Evolutionary conservation across 257 asterid species (phyloP).

Genomic region (Solanum dulcamara): DNA sequence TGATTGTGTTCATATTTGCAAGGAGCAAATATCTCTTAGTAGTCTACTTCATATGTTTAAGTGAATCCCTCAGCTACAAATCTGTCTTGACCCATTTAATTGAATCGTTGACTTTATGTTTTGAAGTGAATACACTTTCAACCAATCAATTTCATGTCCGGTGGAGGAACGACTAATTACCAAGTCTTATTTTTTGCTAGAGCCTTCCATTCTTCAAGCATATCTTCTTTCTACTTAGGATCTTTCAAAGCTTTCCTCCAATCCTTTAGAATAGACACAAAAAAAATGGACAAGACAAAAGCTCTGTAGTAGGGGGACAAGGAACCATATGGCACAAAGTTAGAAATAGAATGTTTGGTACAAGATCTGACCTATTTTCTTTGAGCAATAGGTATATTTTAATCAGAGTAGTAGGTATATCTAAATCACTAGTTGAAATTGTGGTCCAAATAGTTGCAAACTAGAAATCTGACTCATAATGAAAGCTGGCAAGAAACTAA

Average conservation of each 20-base stretch:
- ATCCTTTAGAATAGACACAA: not conserved
- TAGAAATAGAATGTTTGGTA: not conserved
- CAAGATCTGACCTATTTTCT: too few relatives aligned
- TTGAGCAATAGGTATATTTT: not conserved
- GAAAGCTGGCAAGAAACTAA: slow-evolving; percentile 26
- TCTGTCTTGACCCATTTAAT: not conserved
- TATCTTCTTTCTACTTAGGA: not conserved
- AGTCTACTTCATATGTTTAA: not conserved
- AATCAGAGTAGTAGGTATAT: not conserved
- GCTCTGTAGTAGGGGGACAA: not conserved
- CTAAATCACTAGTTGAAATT: not conserved
- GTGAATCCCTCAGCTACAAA: not conserved
- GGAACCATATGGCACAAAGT: not conserved
- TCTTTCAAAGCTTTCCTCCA: not conserved
- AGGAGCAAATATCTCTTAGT: not conserved
- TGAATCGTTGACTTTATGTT: not conserved
- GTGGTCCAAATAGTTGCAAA: slow-evolving; percentile 40
- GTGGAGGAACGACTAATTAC: not conserved
- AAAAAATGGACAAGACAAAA: not conserved
- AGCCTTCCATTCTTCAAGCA: not conserved
- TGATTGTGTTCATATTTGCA: not conserved
- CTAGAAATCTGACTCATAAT: slow-evolving; percentile 36
- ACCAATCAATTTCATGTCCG: not conserved
- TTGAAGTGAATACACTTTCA: not conserved
- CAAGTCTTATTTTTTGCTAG: not conserved